Evolutionary conservation across 345 rosid species (phyloP).

Genomic region (Brassica cretica): DNA sequence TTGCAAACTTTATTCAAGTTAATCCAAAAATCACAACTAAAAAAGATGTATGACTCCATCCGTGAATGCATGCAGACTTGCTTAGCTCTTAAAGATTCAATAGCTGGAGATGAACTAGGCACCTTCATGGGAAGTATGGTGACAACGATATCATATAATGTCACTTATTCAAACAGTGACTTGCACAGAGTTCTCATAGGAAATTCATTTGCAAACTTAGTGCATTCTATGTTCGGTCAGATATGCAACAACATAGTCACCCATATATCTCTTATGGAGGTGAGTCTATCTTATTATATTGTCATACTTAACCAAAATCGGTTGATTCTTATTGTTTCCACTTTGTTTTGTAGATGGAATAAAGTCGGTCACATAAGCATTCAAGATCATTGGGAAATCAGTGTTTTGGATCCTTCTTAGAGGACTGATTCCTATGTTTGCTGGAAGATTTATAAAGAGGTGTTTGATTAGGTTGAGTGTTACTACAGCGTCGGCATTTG

Average conservation of each 20-base stretch:
- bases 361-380: neutral
- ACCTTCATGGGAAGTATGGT: neutral
- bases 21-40: neutral
- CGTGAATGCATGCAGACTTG: neutral
- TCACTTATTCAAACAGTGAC: neutral
- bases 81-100: neutral
- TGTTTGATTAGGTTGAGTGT: neutral
- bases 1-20: neutral
- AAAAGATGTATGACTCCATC: neutral
- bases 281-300: neutral
- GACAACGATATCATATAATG: neutral
- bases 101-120: neutral
- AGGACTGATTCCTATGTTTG: neutral
- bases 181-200: too few relatives aligned
- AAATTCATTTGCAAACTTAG: neutral
- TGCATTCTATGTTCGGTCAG: neutral
- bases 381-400: neutral
- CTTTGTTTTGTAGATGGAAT: neutral
- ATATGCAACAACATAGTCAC: neutral
- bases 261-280: neutral
- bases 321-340: neutral
- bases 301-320: too few relatives aligned
- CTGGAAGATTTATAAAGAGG: neutral
- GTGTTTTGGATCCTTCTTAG: neutral
- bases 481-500: neutral